These are phyloP conservation scores for Casuarina equisetifolia DNA, from an alignment of 306 rosid genomes.

Conservation along the genomic window DNA sequence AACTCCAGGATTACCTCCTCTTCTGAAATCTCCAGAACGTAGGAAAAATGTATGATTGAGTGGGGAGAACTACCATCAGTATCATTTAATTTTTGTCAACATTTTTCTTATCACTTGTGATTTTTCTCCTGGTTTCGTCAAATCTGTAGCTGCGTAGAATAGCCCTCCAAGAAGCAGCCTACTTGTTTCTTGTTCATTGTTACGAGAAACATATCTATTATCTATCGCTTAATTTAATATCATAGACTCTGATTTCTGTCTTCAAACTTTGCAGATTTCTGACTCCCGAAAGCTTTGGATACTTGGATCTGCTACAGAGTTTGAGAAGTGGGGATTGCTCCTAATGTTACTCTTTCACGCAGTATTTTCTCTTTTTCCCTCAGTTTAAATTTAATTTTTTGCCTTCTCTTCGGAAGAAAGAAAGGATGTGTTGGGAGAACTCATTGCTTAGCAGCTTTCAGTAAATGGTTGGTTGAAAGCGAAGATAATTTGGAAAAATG, in stretches of 20 bases:
- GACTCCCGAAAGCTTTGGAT: constrained; percentile 59
- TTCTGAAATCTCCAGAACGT: neutral
- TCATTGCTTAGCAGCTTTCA: neutral
- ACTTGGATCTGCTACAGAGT: constrained; percentile 74
- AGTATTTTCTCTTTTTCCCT: neutral
- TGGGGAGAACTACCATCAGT: neutral
- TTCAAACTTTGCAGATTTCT: constrained; percentile 56
- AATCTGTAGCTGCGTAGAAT: neutral
- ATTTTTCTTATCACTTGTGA: neutral
- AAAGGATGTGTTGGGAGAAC: neutral
- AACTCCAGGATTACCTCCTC: neutral
- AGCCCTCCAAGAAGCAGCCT: neutral
- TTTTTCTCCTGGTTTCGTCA: neutral
- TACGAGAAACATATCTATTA: neutral
- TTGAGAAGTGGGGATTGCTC: constrained; percentile 66
- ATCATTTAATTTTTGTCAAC: neutral
- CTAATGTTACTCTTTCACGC: constrained; percentile 13
- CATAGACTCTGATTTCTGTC: neutral
- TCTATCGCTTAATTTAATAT: neutral
- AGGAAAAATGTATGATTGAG: neutral
- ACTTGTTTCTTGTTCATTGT: constrained; percentile 2
- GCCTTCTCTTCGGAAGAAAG: neutral
- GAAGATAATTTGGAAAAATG: neutral
- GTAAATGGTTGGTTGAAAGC: neutral
- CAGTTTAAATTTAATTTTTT: neutral